phyloP scores from a whole-genome alignment of 2,329 filamentous ascomycete species.

The Ascomycota sp. region DNA sequence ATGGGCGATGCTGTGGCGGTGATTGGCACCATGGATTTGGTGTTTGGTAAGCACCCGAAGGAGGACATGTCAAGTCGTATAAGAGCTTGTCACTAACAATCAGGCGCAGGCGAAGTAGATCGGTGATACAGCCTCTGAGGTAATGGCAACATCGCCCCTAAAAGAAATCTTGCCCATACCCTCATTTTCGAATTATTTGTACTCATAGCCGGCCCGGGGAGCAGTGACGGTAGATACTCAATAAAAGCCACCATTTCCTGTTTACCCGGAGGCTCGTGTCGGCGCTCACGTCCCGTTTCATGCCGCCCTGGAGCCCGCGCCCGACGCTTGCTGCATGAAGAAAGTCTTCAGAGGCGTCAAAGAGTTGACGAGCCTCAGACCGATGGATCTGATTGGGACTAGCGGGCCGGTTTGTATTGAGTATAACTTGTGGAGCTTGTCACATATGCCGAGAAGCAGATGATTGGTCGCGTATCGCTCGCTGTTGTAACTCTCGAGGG shows the following conservation, averaged over 20 bases:
- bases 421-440: slow-evolving; percentile 85
- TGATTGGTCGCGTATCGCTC: slow-evolving; percentile 71
- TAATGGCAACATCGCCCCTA: too few relatives aligned
- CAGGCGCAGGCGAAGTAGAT: slow-evolving; percentile 33
- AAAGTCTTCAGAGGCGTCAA: slow-evolving; percentile 58
- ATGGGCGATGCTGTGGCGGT: slow-evolving; percentile 91
- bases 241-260: too few relatives aligned
- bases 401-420: slow-evolving; percentile 59
- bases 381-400: slow-evolving; percentile 56
- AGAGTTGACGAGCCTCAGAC: slow-evolving; percentile 52
- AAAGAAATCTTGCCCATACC: slow-evolving; percentile 8
- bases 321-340: slow-evolving; percentile 55
- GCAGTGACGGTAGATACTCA: slow-evolving; percentile 15
- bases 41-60: slow-evolving; percentile 44
- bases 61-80: too few relatives aligned
- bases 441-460: slow-evolving; percentile 53
- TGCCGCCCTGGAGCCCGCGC: slow-evolving; percentile 25
- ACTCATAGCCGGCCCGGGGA: slow-evolving; percentile 15
- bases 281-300: slow-evolving; percentile 2
- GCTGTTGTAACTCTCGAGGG: slow-evolving; percentile 58
- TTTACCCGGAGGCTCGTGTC: too few relatives aligned
- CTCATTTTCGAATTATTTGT: slow-evolving; percentile 17
- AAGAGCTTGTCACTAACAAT: slow-evolving; percentile 11
- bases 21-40: slow-evolving; percentile 73
- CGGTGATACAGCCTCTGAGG: too few relatives aligned